Conservation (phyloP, 2,329 filamentous ascomycete genomes). For the Cytospora schulzeri region DNA sequence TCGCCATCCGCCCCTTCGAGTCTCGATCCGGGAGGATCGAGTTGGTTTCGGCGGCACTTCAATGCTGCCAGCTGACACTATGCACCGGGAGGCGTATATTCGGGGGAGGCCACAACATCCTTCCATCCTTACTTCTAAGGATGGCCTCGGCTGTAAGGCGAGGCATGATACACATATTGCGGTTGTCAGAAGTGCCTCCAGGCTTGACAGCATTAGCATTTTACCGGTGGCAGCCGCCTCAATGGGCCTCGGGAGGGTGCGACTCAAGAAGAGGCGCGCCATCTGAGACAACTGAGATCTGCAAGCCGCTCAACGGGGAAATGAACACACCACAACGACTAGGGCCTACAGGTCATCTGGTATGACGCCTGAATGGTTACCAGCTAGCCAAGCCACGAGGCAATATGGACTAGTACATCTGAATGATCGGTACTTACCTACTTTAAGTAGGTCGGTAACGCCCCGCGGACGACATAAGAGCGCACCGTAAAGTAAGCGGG, state of each 20-base stretch:
- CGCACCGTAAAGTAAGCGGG: slow-evolving; percentile 1
- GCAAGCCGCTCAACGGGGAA: slow-evolving; percentile 1
- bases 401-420: background rate
- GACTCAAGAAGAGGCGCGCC: background rate
- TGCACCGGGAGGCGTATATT: background rate
- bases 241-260: background rate
- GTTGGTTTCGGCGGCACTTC: background rate
- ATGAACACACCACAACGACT: background rate
- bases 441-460: slow-evolving; percentile 1
- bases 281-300: background rate
- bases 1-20: background rate
- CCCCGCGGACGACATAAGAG: background rate
- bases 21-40: background rate
- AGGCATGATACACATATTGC: background rate
- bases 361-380: background rate
- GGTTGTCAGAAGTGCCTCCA: background rate
- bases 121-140: background rate
- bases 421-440: background rate
- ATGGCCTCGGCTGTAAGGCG: background rate
- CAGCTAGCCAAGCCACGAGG: background rate
- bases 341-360: background rate
- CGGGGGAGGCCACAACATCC: background rate
- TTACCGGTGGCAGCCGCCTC: background rate
- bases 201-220: background rate
- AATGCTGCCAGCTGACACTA: background rate